phyloP scores from a whole-genome alignment of 345 rosid species.

The Adansonia digitata region DNA sequence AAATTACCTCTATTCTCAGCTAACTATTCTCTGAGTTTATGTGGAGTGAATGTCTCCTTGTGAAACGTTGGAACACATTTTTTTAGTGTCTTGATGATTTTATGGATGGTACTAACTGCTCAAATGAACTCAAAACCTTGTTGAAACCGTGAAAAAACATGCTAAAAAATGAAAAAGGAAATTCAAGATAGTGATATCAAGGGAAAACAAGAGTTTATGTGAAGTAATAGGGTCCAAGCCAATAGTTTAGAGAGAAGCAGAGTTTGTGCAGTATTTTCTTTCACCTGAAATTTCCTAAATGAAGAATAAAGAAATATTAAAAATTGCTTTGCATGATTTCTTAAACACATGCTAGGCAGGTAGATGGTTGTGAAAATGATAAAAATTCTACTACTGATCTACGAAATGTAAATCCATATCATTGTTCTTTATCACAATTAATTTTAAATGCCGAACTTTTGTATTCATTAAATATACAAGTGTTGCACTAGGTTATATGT shows the following conservation, averaged over 20 bases:
- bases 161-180: not conserved
- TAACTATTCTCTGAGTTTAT: not conserved
- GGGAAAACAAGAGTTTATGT: not conserved
- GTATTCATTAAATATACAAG: not conserved
- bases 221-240: not conserved
- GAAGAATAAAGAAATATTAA: not conserved
- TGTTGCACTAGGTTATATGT: not conserved
- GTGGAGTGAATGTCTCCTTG: not conserved
- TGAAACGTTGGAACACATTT: not conserved
- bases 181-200: not conserved
- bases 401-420: not conserved
- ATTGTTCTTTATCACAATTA: not conserved
- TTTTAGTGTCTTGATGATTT: not conserved
- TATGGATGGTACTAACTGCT: not conserved
- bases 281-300: not conserved
- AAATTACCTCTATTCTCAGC: not conserved
- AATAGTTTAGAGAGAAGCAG: not conserved
- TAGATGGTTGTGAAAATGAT: constrained; percentile 1
- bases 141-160: constrained; percentile 1
- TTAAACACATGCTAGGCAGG: not conserved
- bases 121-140: not conserved
- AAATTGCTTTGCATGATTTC: not conserved
- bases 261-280: not conserved
- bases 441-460: not conserved
- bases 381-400: not conserved